Evolutionary conservation across 768 basidiomycete genomes (phyloP).

Genomic region (Lactarius pseudohatsudake): DNA sequence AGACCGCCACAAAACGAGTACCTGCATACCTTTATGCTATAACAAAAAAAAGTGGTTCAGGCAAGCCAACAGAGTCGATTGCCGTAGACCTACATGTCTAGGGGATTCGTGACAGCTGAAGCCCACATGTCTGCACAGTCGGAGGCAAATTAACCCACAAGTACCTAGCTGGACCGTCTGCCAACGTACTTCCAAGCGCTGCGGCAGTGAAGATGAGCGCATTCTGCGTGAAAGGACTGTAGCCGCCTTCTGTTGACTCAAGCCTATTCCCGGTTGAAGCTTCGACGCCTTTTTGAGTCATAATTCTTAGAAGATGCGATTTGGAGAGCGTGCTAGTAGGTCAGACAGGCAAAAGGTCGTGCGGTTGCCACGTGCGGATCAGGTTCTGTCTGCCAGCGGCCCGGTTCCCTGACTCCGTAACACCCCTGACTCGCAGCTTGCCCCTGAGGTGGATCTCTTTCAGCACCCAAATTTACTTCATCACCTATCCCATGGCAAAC

Average conservation of each 20-base stretch:
- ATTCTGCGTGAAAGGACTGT: constrained; percentile 14
- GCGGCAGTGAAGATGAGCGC: constrained; percentile 21
- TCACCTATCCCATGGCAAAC: constrained; percentile 5
- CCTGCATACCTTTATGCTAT: constrained; percentile 34
- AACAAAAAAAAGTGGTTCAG: background rate
- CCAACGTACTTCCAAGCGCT: constrained; percentile 20
- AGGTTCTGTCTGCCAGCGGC: background rate
- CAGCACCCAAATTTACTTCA: too few species aligned
- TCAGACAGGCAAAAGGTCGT: background rate
- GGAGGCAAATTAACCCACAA: background rate
- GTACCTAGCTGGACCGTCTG: background rate
- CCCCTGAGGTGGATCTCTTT: too few species aligned
- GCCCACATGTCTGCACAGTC: constrained; percentile 36
- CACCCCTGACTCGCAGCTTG: too few species aligned
- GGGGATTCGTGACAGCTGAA: constrained; percentile 38
- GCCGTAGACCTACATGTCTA: constrained; percentile 36
- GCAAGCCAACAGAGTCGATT: background rate
- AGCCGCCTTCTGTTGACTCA: background rate
- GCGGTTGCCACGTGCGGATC: background rate
- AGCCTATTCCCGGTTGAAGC: background rate
- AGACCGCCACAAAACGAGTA: background rate
- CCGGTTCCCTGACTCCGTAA: background rate
- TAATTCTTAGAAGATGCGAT: background rate
- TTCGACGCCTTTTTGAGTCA: background rate
- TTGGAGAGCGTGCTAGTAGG: background rate